A percentile compares a stretch with the other conserved stretches of the same genome.
Conservation (phyloP, 345 rosid species). For the Lepidium didymum region DNA sequence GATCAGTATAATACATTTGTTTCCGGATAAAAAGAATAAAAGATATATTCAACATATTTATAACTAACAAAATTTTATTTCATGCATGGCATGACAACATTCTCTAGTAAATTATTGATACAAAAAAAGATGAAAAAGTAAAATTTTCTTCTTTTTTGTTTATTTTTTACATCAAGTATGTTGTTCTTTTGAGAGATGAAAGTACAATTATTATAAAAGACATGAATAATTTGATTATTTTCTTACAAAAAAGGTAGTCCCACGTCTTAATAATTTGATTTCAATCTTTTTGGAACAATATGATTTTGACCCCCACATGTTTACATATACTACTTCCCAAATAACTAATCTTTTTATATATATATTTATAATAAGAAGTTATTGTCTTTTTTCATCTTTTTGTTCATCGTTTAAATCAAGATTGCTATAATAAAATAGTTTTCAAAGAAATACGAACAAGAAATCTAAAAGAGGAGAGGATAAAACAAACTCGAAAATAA, state of each 20-base stretch:
- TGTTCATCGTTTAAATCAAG: neutral
- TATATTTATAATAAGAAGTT: neutral
- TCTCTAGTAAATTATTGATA: neutral
- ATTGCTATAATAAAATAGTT: neutral
- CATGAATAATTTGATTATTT: slow-evolving; percentile 2
- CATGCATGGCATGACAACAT: neutral
- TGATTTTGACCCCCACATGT: slow-evolving; percentile 21
- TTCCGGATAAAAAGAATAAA: neutral
- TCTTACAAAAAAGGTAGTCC: slow-evolving; percentile 17
- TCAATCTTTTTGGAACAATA: slow-evolving; percentile 17
- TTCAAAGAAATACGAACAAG: neutral
- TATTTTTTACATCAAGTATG: neutral
- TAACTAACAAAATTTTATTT: no score
- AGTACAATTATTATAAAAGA: slow-evolving; percentile 21
- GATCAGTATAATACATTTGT: neutral
- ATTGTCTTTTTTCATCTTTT: neutral
- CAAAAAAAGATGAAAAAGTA: neutral
- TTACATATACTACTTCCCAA: neutral
- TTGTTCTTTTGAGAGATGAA: slow-evolving; percentile 24
- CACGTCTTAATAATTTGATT: slow-evolving; percentile 20
- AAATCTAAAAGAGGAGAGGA: neutral
- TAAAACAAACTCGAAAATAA: neutral
- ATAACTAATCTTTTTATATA: neutral
- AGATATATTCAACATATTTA: no score
- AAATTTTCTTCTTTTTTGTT: no score